Conservation (phyloP, 148 eudicot genomes). For the Tetragonia tetragonoides region DNA sequence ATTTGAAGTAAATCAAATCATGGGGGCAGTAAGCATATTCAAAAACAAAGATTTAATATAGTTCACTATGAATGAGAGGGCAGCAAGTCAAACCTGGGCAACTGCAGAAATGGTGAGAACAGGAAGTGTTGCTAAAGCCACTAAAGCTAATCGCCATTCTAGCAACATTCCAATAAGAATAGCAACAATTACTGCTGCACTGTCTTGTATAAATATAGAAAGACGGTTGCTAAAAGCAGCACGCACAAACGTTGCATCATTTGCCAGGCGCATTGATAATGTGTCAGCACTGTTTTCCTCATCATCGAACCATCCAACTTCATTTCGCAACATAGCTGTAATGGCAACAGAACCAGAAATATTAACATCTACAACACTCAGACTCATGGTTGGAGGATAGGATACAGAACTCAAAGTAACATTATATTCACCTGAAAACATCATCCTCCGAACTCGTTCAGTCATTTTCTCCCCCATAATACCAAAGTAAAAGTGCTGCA, state of each 20-base stretch:
- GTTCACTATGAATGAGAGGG: background rate
- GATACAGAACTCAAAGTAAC: background rate
- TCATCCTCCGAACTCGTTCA: constrained; percentile 97
- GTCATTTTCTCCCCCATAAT: constrained; percentile 99
- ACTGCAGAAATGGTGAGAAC: constrained; percentile 80
- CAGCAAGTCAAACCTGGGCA: constrained; percentile 70
- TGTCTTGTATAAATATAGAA: constrained; percentile 92
- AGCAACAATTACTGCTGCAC: constrained; percentile 90
- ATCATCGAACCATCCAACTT: constrained; percentile 99
- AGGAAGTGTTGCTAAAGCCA: constrained; percentile 89
- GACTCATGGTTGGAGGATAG: background rate
- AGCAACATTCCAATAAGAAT: constrained; percentile 81
- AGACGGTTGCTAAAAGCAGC: constrained; percentile 99
- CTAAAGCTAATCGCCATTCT: constrained; percentile 88
- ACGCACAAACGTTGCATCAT: constrained; percentile 99
- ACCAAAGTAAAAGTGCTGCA: constrained; percentile 97
- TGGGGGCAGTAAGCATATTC: background rate
- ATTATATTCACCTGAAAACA: constrained; percentile 79
- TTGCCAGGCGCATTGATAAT: constrained; percentile 95
- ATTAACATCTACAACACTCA: constrained; percentile 17
- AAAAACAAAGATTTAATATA: background rate
- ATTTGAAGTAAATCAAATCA: background rate
- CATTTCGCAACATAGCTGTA: constrained; percentile 95
- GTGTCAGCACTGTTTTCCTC: constrained; percentile 97
- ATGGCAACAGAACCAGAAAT: constrained; percentile 11